Conservation (phyloP, 148 eudicot species). For the Euryodendron excelsum region DNA sequence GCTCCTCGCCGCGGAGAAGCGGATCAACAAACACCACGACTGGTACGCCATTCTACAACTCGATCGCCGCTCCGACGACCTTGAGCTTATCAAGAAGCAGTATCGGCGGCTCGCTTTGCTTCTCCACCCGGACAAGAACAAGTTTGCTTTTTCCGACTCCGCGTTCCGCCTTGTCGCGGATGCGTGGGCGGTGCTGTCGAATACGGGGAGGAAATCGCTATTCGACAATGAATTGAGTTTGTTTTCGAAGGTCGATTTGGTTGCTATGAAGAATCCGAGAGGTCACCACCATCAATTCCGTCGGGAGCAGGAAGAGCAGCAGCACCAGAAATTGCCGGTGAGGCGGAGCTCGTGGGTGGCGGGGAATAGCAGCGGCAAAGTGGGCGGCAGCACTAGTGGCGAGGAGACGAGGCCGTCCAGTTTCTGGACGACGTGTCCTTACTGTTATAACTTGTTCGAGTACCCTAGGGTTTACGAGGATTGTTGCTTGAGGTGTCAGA, state of each 20-base stretch:
- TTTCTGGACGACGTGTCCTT: slow-evolving; percentile 94
- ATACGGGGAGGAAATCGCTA: slow-evolving; percentile 2
- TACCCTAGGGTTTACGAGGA: slow-evolving; percentile 58
- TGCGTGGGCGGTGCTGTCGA: slow-evolving; percentile 14
- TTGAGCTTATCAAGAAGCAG: not conserved
- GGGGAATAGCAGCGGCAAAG: slow-evolving; percentile 13
- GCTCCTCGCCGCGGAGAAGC: slow-evolving; percentile 57
- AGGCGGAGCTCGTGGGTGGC: slow-evolving; percentile 34
- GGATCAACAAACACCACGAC: slow-evolving; percentile 49
- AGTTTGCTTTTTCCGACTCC: not conserved
- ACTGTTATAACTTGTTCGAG: slow-evolving; percentile 74
- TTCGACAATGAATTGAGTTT: slow-evolving; percentile 47
- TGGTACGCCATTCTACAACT: slow-evolving; percentile 73
- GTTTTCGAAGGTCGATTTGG: slow-evolving; percentile 51
- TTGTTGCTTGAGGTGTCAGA: slow-evolving; percentile 70
- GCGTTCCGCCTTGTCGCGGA: slow-evolving; percentile 13
- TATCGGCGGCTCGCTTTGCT: slow-evolving; percentile 14
- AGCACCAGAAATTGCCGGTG: slow-evolving; percentile 50
- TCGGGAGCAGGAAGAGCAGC: not conserved
- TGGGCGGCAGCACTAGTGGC: not conserved
- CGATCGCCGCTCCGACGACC: slow-evolving; percentile 41
- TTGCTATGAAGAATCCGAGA: slow-evolving; percentile 15
- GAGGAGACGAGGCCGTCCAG: slow-evolving; percentile 8
- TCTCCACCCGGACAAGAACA: slow-evolving; percentile 19
- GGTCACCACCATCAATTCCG: slow-evolving; percentile 1